Percentiles rank a stretch among this genome's conserved stretches.
phyloP scores from a whole-genome alignment of 2,329 filamentous ascomycete species.

The Penicillium sp. region DNA sequence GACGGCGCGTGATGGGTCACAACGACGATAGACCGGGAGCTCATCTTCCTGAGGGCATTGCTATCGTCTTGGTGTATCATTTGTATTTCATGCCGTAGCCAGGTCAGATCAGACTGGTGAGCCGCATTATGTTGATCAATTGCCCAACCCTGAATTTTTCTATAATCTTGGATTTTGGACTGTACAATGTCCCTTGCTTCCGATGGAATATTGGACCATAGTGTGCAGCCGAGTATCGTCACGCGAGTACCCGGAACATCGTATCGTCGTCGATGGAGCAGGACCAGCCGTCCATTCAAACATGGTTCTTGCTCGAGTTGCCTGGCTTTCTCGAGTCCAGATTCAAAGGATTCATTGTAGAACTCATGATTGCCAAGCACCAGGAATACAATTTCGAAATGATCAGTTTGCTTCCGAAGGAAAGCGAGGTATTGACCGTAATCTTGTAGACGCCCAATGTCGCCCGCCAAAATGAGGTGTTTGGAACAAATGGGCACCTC shows the following conservation, averaged over 20 bases:
- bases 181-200: slow-evolving; percentile 41
- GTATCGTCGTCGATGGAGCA: slow-evolving; percentile 28
- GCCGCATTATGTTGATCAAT: slow-evolving; percentile 50
- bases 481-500: slow-evolving; percentile 21
- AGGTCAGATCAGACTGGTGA: slow-evolving; percentile 50
- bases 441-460: slow-evolving; percentile 25
- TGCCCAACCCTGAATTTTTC: slow-evolving; percentile 53
- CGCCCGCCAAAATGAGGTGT: slow-evolving; percentile 26
- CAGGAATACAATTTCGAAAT: slow-evolving; percentile 24
- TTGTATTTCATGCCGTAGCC: slow-evolving; percentile 47
- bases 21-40: slow-evolving; percentile 43
- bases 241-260: slow-evolving; percentile 35
- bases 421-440: slow-evolving; percentile 27
- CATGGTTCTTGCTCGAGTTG: slow-evolving; percentile 29
- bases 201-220: slow-evolving; percentile 54
- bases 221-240: slow-evolving; percentile 57
- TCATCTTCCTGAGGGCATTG: not conserved
- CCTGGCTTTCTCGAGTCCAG: slow-evolving; percentile 23
- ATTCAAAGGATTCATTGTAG: slow-evolving; percentile 22
- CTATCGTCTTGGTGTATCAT: slow-evolving; percentile 15
- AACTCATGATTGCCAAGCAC: slow-evolving; percentile 32
- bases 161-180: slow-evolving; percentile 53
- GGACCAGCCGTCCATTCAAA: slow-evolving; percentile 26
- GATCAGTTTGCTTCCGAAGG: slow-evolving; percentile 20
- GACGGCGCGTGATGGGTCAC: slow-evolving; percentile 59